phyloP scores from a whole-genome alignment of 352 stramenopile genomes.

The Stephanocyclus meneghinianus region DNA sequence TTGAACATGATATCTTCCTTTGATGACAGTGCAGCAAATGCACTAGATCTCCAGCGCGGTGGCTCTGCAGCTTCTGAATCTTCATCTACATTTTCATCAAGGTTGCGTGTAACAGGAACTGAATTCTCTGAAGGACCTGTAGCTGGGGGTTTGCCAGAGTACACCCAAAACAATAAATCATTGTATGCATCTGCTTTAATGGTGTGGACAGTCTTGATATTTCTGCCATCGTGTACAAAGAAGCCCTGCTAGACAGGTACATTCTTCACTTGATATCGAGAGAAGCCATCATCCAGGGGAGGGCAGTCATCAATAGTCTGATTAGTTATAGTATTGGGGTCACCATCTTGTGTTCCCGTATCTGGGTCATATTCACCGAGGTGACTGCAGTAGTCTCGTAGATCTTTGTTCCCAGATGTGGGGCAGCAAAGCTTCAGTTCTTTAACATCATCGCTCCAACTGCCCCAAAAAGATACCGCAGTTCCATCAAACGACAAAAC shows the following conservation, averaged over 20 bases:
- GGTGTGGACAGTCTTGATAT: slow-evolving; percentile 1
- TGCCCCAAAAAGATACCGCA: slow-evolving; percentile 7
- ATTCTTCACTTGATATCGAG: slow-evolving; percentile 11
- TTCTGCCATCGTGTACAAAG: slow-evolving; percentile 4
- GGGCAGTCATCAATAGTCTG: too few relatives aligned
- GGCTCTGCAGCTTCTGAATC: slow-evolving; percentile 13
- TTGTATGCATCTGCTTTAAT: neutral
- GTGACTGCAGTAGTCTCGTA: neutral
- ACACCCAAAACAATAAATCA: slow-evolving; percentile 19
- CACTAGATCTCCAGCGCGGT: slow-evolving; percentile 15
- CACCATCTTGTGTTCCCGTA: neutral
- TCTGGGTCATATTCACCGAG: neutral
- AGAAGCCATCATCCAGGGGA: too few relatives aligned
- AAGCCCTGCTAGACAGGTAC: slow-evolving; percentile 20
- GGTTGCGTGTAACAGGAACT: too few relatives aligned
- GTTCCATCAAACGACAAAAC: slow-evolving; percentile 12
- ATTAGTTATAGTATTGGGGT: slow-evolving; percentile 8
- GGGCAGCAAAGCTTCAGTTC: slow-evolving; percentile 3
- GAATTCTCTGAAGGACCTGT: neutral
- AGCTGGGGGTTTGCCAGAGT: slow-evolving; percentile 16
- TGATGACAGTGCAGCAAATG: slow-evolving; percentile 3
- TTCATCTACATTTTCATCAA: slow-evolving; percentile 4
- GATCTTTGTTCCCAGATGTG: slow-evolving; percentile 9
- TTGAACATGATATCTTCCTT: slow-evolving; percentile 16
- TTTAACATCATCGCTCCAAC: slow-evolving; percentile 4